These are phyloP conservation scores for Ceratobasidium sp. DNA, from an alignment of 1,284 basidiomycete species.

Conservation along the genomic window DNA sequence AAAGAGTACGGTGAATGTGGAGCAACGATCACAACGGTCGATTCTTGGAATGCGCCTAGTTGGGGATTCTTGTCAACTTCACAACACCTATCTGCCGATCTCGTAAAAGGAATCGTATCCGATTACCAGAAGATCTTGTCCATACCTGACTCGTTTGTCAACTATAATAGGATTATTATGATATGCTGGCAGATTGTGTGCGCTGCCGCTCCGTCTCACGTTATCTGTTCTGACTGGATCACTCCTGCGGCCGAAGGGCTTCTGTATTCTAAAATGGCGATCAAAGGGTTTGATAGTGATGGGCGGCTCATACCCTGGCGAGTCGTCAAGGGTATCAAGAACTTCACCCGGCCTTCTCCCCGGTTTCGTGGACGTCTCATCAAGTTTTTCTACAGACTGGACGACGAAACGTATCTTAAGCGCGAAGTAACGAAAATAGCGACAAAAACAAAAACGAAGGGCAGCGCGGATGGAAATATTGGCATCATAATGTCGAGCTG, in stretches of 20 bases:
- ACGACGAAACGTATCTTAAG: background rate
- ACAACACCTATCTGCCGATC: background rate
- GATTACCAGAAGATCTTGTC: background rate
- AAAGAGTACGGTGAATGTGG: background rate
- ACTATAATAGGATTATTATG: background rate
- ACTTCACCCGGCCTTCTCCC: background rate
- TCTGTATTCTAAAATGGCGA: background rate
- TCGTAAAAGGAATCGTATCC: background rate
- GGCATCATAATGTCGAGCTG: too few species aligned
- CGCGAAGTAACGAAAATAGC: background rate
- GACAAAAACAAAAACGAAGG: background rate
- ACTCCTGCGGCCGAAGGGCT: background rate
- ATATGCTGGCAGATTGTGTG: too few species aligned
- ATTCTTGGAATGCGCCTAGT: background rate
- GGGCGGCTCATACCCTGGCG: background rate
- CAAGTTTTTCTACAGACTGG: background rate
- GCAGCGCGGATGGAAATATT: background rate
- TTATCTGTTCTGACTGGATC: background rate
- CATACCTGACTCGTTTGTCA: background rate
- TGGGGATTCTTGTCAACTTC: background rate
- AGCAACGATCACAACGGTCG: background rate
- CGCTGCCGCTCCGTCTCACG: background rate
- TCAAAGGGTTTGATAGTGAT: background rate
- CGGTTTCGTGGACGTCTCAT: conserved; percentile 17
- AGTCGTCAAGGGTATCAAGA: background rate